These are phyloP conservation scores for Leccinum uliginosum DNA, from an alignment of 768 basidiomycete genomes.

Conservation along the genomic window DNA sequence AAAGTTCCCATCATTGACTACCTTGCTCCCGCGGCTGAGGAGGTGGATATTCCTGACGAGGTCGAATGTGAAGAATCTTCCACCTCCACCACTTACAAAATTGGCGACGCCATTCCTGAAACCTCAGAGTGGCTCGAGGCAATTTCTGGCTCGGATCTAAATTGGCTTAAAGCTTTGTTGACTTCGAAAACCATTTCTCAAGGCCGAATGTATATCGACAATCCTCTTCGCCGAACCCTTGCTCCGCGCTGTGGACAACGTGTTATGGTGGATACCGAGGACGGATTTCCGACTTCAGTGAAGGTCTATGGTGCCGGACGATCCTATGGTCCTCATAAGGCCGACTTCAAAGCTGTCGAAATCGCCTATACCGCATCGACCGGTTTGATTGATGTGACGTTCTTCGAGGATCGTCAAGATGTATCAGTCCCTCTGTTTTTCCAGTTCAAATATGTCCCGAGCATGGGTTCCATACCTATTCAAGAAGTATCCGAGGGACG, in stretches of 20 bases:
- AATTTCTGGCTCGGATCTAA: constrained; percentile 75
- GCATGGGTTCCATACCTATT: constrained; percentile 86
- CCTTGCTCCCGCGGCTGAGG: constrained; percentile 53
- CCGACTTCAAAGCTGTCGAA: constrained; percentile 79
- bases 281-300: constrained; percentile 52
- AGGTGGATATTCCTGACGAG: constrained; percentile 35
- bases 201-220: constrained; percentile 79
- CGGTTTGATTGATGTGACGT: constrained; percentile 60
- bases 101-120: constrained; percentile 55
- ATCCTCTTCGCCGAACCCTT: constrained; percentile 84
- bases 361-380: constrained; percentile 54
- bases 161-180: constrained; percentile 85
- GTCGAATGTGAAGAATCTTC: constrained; percentile 41
- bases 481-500: constrained; percentile 83
- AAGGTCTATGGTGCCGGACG: constrained; percentile 75
- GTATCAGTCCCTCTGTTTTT: constrained; percentile 76
- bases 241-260: constrained; percentile 77
- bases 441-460: constrained; percentile 82
- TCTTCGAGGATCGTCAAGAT: constrained; percentile 80
- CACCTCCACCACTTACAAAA: constrained; percentile 44
- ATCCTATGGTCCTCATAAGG: constrained; percentile 68
- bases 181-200: constrained; percentile 82
- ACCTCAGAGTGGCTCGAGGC: constrained; percentile 74
- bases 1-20: constrained; percentile 83
- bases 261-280: constrained; percentile 54